phyloP scores from a whole-genome alignment of 768 basidiomycete species.

The Panaeolus papilionaceus region DNA sequence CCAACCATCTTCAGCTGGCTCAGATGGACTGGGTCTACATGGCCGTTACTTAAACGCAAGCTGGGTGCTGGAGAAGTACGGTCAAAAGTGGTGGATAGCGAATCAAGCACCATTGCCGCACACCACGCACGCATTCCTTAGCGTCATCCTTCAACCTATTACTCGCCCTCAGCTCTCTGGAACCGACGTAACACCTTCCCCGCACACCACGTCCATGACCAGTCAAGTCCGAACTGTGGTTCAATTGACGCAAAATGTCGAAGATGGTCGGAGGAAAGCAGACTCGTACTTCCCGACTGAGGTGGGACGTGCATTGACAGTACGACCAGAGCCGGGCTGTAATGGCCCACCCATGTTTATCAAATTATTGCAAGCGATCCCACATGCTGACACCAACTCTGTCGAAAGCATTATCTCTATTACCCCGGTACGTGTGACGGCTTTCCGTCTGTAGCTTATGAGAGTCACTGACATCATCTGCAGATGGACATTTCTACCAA shows the following conservation, averaged over 20 bases:
- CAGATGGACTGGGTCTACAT: slow-evolving; percentile 17
- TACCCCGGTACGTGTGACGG: slow-evolving; percentile 37
- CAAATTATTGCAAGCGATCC: slow-evolving; percentile 54
- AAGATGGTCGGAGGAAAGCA: slow-evolving; percentile 74
- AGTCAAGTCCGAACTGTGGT: slow-evolving; percentile 76
- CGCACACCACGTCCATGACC: slow-evolving; percentile 25
- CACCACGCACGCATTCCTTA: slow-evolving; percentile 81
- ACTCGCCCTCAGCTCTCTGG: slow-evolving; percentile 13
- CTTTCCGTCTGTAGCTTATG: slow-evolving; percentile 18
- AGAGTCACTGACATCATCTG: slow-evolving; percentile 16
- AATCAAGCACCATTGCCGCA: slow-evolving; percentile 79
- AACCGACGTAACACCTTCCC: slow-evolving; percentile 7
- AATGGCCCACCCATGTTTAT: slow-evolving; percentile 56
- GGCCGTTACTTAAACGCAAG: slow-evolving; percentile 82
- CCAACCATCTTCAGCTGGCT: not conserved
- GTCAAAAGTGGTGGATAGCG: slow-evolving; percentile 85
- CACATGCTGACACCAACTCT: slow-evolving; percentile 64
- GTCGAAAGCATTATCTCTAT: slow-evolving; percentile 67
- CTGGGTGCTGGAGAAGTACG: slow-evolving; percentile 80
- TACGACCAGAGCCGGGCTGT: slow-evolving; percentile 52
- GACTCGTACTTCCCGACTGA: slow-evolving; percentile 75
- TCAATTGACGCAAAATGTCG: slow-evolving; percentile 79
- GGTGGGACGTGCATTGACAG: slow-evolving; percentile 57
- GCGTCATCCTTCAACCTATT: slow-evolving; percentile 59
- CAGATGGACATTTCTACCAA: slow-evolving; percentile 24